Conservation (phyloP, 495 filamentous ascomycete species). For the Neurospora tetrasperma region DNA sequence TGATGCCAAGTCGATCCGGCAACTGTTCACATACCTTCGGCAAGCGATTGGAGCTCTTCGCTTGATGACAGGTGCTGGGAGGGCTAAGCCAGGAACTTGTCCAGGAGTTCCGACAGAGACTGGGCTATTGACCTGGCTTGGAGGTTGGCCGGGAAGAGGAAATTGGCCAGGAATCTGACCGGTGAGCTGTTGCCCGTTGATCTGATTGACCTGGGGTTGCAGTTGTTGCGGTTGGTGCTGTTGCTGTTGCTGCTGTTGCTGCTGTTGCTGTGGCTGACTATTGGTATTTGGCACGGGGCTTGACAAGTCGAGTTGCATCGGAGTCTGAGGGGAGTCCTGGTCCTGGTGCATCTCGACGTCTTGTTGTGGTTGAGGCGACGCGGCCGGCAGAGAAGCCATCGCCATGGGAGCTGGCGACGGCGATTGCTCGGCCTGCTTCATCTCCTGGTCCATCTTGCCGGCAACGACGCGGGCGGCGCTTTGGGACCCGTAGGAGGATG, state of each 20-base stretch:
- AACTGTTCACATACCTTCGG: conserved; percentile 31
- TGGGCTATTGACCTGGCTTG: neutral
- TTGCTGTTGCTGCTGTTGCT: neutral
- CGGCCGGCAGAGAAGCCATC: conserved; percentile 4
- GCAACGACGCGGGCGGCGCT: neutral
- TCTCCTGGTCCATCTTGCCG: conserved; percentile 18
- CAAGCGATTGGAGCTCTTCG: conserved; percentile 39
- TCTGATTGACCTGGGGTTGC: neutral
- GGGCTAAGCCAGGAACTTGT: conserved; percentile 3
- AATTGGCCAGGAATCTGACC: neutral
- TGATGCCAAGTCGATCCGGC: conserved; percentile 1
- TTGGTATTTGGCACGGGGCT: neutral
- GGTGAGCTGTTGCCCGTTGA: neutral
- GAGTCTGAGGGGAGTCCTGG: neutral
- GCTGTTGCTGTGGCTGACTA: neutral
- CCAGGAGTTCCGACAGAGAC: neutral
- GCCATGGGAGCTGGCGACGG: neutral
- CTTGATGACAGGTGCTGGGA: conserved; percentile 20
- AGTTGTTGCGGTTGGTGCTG: neutral
- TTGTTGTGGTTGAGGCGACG: conserved; percentile 7
- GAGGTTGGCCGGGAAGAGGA: neutral
- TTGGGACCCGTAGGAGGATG: neutral
- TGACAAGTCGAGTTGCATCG: neutral
- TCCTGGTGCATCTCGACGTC: neutral
- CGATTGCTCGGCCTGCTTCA: conserved; percentile 10